A percentile compares a stretch with the other conserved stretches of the same genome.
Conservation (phyloP, 768 basidiomycete species). For the Mycena olivaceomarginata region DNA sequence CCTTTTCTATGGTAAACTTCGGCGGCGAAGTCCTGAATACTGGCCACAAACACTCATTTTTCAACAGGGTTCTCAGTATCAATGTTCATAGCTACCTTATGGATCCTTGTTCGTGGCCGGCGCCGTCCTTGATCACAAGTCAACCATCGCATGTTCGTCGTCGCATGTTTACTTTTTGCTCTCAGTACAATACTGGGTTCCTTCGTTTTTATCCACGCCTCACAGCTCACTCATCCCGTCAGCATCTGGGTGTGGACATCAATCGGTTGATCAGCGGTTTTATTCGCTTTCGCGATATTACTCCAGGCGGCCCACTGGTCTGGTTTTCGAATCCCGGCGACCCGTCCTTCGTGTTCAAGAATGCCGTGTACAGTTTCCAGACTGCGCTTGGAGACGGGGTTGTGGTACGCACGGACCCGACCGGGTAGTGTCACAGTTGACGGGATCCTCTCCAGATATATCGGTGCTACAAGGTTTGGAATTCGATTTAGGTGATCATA, state of each 20-base stretch:
- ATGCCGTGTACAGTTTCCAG: conserved; percentile 20
- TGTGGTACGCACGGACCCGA: conserved; percentile 9
- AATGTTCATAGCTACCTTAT: conserved; percentile 57
- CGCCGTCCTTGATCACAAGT: conserved; percentile 28
- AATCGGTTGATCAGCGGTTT: conserved; percentile 52
- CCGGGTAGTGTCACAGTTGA: not conserved
- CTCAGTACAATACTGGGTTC: conserved; percentile 52
- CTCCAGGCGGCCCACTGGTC: conserved; percentile 42
- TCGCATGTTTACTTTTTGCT: conserved; percentile 50
- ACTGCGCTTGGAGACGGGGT: conserved; percentile 34
- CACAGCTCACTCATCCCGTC: not conserved
- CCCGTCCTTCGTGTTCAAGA: conserved; percentile 53
- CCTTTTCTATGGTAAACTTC: conserved; percentile 17
- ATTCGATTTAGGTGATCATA: conserved; percentile 48
- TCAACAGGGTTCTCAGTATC: conserved; percentile 55
- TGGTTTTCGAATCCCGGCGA: conserved; percentile 52
- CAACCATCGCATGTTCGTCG: conserved; percentile 47
- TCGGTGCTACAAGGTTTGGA: conserved; percentile 55
- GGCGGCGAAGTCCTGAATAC: not conserved
- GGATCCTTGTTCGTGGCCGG: conserved; percentile 43
- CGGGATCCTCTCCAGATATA: conserved; percentile 24
- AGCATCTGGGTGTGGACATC: conserved; percentile 53
- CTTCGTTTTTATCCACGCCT: not conserved
- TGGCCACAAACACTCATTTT: not conserved
- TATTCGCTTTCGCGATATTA: conserved; percentile 42